Evolutionary conservation across 2,329 filamentous ascomycete species (phyloP), one percentile per base, ranked within the genome.

Genomic region (Fusarium duplospermum): DNA sequence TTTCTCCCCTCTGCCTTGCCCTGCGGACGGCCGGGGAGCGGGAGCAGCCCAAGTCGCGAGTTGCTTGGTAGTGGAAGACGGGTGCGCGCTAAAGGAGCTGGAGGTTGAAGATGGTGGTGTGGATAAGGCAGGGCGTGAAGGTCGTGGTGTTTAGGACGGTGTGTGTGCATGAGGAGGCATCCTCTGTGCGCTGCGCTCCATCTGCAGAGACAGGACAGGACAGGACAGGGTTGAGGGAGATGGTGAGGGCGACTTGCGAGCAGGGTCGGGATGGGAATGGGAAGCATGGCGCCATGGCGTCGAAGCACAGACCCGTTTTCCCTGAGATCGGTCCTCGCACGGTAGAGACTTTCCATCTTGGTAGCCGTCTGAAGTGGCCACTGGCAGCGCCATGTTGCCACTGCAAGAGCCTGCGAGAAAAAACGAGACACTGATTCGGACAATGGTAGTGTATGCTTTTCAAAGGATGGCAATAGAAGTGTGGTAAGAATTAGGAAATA

Each of bases 91-190:
- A 52, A 47, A 47, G 35, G 42, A 60, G 33, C 42, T 60, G 54
- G 40, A 66, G 42, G 62, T 45, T 59, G 42, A 62, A 47, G 45
- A 62, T 66, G 45, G 64, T 66, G 64, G 64, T 66, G 64, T 66
- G 64, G 57, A 27, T 45, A 54, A 61, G 38, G 27, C 27, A 62
- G 64, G 64, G 64, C 45, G 64, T 66, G 64, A 35, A 42, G 18
- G 20, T 35, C 18, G 18, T 66, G 36, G 52, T 56, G 45, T 62
- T 62, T 56, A 40, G 29, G 38, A 60, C 22, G 62, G 64, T 66
- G 64, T 62, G 57, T 29, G 64, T 24, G 35, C 42, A 61, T 52
- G 56, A 62, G 63, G 22, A 13, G 33, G 20, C n/a, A 57, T 42
- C 22, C 57, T 42, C 57, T 60, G 36, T 40, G 57, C 24, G 36